These are phyloP conservation scores for Zygosaccharomyces pseudorouxii DNA, from an alignment of 805 yeast species.

Conservation along the genomic window DNA sequence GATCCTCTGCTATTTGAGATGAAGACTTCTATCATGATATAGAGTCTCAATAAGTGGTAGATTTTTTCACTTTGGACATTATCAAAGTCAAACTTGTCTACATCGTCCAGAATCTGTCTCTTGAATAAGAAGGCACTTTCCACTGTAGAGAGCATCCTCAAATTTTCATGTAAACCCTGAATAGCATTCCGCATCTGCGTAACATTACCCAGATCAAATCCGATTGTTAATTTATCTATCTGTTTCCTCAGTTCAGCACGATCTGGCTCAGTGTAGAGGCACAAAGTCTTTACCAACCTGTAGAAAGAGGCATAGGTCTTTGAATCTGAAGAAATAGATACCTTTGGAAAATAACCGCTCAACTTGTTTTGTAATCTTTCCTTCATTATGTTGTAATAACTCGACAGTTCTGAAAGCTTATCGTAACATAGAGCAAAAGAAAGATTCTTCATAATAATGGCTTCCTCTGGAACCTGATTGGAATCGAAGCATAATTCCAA, in stretches of 20 bases:
- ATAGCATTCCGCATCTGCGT: conserved; percentile 46
- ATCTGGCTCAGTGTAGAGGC: conserved; percentile 72
- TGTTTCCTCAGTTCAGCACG: conserved; percentile 52
- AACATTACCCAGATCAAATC: conserved; percentile 65
- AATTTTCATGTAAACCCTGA: conserved; percentile 45
- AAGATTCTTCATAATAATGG: conserved; percentile 55
- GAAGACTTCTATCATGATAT: conserved; percentile 43
- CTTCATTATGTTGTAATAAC: conserved; percentile 26
- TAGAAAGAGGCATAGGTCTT: conserved; percentile 65
- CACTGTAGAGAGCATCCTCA: conserved; percentile 40
- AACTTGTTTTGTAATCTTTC: conserved; percentile 42
- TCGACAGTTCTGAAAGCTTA: conserved; percentile 44
- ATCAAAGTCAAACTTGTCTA: conserved; percentile 42
- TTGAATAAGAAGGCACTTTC: conserved; percentile 47
- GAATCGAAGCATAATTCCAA: conserved; percentile 61
- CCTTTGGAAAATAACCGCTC: conserved; percentile 62
- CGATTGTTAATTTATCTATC: conserved; percentile 60
- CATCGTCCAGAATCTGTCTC: conserved; percentile 46
- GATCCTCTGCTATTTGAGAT: conserved; percentile 33
- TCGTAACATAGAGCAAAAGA: conserved; percentile 60
- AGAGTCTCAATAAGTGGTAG: conserved; percentile 40
- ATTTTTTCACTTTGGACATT: conserved; percentile 37
- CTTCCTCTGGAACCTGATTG: conserved; percentile 42
- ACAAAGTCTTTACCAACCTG: conserved; percentile 54
- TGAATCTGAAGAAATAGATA: conserved; percentile 66